Evolutionary conservation across 495 filamentous ascomycete genomes (phyloP), one percentile per base, ranked within the genome.

Genomic region (Penicillium canescens): DNA sequence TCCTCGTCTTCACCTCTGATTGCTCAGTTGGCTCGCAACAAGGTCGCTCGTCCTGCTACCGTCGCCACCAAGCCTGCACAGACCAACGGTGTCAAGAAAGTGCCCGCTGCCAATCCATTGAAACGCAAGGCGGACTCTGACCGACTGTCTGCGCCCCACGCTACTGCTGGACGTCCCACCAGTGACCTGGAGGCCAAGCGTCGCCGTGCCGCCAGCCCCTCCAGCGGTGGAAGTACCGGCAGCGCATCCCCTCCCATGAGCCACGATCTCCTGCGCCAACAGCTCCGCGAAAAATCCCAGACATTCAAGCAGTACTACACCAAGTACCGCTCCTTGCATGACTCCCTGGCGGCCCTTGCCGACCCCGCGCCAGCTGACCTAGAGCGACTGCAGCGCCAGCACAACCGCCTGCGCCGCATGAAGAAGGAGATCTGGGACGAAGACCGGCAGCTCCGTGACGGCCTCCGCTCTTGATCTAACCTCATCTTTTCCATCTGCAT

Each of bases 401-500:
- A 85, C 59, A 63, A 73, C 11, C 74, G 78, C 13, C 73, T 92
- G 33, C 70, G 78, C 40, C 58, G 52, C 12, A 82, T 89, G 80
- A 92, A 92, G 72, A 71, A 71, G 46, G 80, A 89, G 41, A 90
- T 92, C 41, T 83, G 82, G 67, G 73, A 75, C 35, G 75, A 80
- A 50, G 60, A 69, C 47, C 60, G 60, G 52, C 58, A 63, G 34
- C 61, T 72, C 6, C 68, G 60, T 21, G 57, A 65, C 14, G 63
- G 57, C 23, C 50, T 57, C 33, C 43, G 41, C 36, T 45, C 56
- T 1, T 67, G 39, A 59, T 46, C 44, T 26, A 7, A 24, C 36
- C n/a, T 48, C 11, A 20, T 46, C 46, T 12, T 35, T 42, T 39
- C 14, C 13, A 21, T 42, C 42, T 57, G 49, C 62, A 66, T 67